Evolutionary conservation across 352 stramenopile genomes (phyloP).

Genomic region (Pythium coloratum): DNA sequence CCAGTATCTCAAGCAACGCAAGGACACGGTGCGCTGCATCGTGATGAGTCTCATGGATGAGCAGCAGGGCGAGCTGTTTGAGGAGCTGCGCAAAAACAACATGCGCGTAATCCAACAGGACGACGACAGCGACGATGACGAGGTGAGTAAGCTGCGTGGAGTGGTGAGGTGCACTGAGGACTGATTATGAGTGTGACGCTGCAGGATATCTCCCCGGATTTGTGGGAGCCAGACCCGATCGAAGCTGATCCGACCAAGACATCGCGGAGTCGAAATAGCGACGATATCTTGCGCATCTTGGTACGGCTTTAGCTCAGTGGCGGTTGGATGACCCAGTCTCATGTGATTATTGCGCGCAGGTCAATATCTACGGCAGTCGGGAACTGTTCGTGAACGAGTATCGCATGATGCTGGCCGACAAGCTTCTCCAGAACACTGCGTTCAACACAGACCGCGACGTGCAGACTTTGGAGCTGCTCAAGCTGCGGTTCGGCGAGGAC

Average conservation of each 20-base stretch:
- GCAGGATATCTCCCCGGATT: conserved; percentile 74
- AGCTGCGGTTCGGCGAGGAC: conserved; percentile 95
- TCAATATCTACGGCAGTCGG: conserved; percentile 98
- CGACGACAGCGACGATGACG: conserved; percentile 92
- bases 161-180: background rate
- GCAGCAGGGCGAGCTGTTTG: conserved; percentile 93
- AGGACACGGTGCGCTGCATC: conserved; percentile 98
- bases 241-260: conserved; percentile 84
- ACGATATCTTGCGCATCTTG: conserved; percentile 97
- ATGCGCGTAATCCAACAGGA: conserved; percentile 91
- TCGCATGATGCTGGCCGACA: conserved; percentile 96
- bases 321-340: background rate
- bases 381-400: conserved; percentile 99
- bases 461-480: conserved; percentile 96
- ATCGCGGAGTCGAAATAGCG: conserved; percentile 72
- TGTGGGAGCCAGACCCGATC: conserved; percentile 91
- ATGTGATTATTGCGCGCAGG: conserved; percentile 28
- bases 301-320: conserved; percentile 32
- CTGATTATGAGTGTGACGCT: background rate
- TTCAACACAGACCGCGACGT: conserved; percentile 94
- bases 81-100: conserved; percentile 93
- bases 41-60: conserved; percentile 91
- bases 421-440: conserved; percentile 92
- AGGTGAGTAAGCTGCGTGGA: conserved; percentile 41
- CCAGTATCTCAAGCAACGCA: conserved; percentile 91